Conservation (phyloP, 371 early-diverging fungal genomes). For the Mucor velutinosus region DNA sequence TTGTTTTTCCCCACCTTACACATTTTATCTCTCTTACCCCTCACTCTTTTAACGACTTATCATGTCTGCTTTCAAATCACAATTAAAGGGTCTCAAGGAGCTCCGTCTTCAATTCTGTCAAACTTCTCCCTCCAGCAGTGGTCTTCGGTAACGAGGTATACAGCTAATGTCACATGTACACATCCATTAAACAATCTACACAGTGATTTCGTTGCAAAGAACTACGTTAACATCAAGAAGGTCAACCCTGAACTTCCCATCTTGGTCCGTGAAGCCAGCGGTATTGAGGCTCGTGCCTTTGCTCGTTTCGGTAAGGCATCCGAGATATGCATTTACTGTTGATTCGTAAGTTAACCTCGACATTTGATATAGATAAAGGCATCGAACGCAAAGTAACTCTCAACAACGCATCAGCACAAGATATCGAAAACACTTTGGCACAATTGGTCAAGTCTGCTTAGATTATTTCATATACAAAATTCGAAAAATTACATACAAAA, state of each 20-base stretch:
- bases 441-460: slow-evolving; percentile 59
- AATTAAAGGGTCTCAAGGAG: slow-evolving; percentile 78
- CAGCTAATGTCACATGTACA: neutral
- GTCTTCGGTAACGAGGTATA: slow-evolving; percentile 69
- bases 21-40: slow-evolving; percentile 2
- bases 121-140: slow-evolving; percentile 80
- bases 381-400: slow-evolving; percentile 78
- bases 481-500: neutral
- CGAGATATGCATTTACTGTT: neutral
- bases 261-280: slow-evolving; percentile 87
- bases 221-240: slow-evolving; percentile 79
- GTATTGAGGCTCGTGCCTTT: slow-evolving; percentile 86
- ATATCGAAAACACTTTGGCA: slow-evolving; percentile 72
- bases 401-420: slow-evolving; percentile 72
- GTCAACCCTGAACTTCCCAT: slow-evolving; percentile 90
- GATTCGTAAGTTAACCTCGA: neutral
- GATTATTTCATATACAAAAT: neutral
- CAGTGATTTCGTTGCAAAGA: slow-evolving; percentile 83
- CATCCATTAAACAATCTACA: neutral
- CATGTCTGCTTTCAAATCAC: slow-evolving; percentile 50
- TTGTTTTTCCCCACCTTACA: neutral
- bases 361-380: slow-evolving; percentile 69
- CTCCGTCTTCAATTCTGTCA: slow-evolving; percentile 92
- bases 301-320: slow-evolving; percentile 81
- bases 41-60: slow-evolving; percentile 5